These are phyloP conservation scores for Heliamphora pulchella DNA, from an alignment of 179 eudicot genomes.

Conservation along the genomic window DNA sequence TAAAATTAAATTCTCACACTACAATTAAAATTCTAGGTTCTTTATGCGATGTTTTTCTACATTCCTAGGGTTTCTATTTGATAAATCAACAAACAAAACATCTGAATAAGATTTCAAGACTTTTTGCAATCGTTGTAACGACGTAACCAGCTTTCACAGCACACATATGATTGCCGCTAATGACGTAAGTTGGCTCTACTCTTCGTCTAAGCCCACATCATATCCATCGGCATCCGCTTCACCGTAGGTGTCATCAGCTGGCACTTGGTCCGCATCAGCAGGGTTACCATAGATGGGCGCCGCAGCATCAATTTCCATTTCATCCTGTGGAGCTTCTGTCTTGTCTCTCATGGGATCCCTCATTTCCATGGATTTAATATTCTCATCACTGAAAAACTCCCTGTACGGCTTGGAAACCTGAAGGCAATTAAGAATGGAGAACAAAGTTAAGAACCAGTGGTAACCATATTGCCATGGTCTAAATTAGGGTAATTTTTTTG, in stretches of 20 bases:
- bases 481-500: no score
- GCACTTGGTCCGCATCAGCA: constrained; percentile 31
- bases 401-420: constrained; percentile 74
- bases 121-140: no score
- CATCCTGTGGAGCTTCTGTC: constrained; percentile 12
- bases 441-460: background rate
- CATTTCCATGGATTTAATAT: constrained; percentile 41
- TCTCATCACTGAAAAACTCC: constrained; percentile 48
- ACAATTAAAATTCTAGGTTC: no score
- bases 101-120: no score
- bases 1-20: no score
- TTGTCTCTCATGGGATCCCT: constrained; percentile 15
- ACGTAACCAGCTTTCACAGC: no score
- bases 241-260: constrained; percentile 25
- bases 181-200: constrained; percentile 17
- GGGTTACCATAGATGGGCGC: constrained; percentile 28
- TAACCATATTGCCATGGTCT: no score
- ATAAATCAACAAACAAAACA: no score
- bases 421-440: background rate
- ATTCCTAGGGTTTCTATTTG: no score
- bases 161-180: background rate
- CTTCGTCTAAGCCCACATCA: constrained; percentile 50
- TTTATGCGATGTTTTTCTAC: no score
- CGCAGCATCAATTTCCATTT: constrained; percentile 21
- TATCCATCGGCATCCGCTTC: constrained; percentile 37